Evolutionary conservation across 2,329 filamentous ascomycete genomes (phyloP).

Genomic region (Escovopsis sp.): DNA sequence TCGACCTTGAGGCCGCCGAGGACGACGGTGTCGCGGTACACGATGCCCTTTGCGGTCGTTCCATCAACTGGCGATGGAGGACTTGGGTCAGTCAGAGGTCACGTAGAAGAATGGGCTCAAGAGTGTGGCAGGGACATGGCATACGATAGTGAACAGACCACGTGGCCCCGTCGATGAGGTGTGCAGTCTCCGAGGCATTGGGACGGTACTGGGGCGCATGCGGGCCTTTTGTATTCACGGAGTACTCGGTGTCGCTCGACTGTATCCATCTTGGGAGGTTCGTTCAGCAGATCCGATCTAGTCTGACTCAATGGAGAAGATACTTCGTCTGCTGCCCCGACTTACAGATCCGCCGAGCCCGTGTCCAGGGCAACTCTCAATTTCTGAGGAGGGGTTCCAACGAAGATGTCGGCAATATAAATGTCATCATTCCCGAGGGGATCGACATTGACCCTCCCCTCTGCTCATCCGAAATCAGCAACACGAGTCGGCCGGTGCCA

Average conservation of each 20-base stretch:
- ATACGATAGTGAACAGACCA: constrained; percentile 37
- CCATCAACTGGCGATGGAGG: constrained; percentile 23
- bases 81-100: background rate
- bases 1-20: constrained; percentile 30
- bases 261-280: constrained; percentile 33
- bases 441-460: constrained; percentile 17
- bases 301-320: background rate
- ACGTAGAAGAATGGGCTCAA: too few relatives aligned
- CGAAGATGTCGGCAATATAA: constrained; percentile 27
- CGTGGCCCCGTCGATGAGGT: constrained; percentile 24
- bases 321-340: constrained; percentile 10
- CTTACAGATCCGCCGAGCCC: constrained; percentile 48
- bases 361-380: constrained; percentile 37
- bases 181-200: constrained; percentile 29
- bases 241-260: constrained; percentile 30
- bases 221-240: constrained; percentile 19
- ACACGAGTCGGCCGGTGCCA: too few relatives aligned
- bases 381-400: constrained; percentile 34
- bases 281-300: constrained; percentile 1
- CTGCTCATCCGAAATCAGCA: background rate
- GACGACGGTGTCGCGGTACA: constrained; percentile 34
- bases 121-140: constrained; percentile 10
- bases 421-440: constrained; percentile 27
- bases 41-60: constrained; percentile 29
- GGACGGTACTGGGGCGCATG: constrained; percentile 28